Evolutionary conservation across 2,329 filamentous ascomycete genomes (phyloP).

Genomic region (Cryphonectria radicalis): DNA sequence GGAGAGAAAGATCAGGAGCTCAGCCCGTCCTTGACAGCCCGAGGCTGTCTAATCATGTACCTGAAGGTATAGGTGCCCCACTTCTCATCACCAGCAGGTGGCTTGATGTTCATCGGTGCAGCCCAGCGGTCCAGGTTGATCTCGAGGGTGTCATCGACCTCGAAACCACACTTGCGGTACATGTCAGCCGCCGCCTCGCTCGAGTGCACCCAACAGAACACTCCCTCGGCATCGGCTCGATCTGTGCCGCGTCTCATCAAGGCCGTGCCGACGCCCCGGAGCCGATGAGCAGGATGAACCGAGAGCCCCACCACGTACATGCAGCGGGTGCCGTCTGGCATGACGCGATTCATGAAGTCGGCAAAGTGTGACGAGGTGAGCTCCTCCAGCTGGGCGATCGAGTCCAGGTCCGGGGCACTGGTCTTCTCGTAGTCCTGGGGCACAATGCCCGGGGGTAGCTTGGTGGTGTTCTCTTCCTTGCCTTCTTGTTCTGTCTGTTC

Average conservation of each 20-base stretch:
- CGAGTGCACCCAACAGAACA: conserved; percentile 43
- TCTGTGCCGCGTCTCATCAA: conserved; percentile 41
- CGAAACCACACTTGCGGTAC: conserved; percentile 39
- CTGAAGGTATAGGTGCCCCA: conserved; percentile 42
- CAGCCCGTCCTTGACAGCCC: not conserved
- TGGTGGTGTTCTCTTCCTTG: not conserved
- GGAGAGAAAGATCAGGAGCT: not conserved
- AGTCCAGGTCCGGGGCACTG: conserved; percentile 27
- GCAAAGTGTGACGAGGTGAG: conserved; percentile 39
- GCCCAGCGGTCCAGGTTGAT: conserved; percentile 41
- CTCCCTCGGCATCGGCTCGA: conserved; percentile 36
- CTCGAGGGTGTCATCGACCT: conserved; percentile 36
- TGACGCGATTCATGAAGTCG: conserved; percentile 35
- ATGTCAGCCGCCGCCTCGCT: conserved; percentile 39
- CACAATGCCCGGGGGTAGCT: too few relatives aligned
- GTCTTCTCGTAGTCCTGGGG: not conserved
- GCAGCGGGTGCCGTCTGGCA: conserved; percentile 37
- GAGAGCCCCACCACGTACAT: conserved; percentile 42
- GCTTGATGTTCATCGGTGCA: conserved; percentile 26
- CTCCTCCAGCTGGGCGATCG: conserved; percentile 37
- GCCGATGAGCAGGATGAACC: conserved; percentile 39
- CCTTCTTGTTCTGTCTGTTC: not conserved
- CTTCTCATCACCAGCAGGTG: conserved; percentile 34
- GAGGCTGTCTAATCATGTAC: conserved; percentile 37
- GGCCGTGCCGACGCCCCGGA: conserved; percentile 39